Evolutionary conservation across 768 basidiomycete species (phyloP).

Genomic region (Auricularia auricula-judae): DNA sequence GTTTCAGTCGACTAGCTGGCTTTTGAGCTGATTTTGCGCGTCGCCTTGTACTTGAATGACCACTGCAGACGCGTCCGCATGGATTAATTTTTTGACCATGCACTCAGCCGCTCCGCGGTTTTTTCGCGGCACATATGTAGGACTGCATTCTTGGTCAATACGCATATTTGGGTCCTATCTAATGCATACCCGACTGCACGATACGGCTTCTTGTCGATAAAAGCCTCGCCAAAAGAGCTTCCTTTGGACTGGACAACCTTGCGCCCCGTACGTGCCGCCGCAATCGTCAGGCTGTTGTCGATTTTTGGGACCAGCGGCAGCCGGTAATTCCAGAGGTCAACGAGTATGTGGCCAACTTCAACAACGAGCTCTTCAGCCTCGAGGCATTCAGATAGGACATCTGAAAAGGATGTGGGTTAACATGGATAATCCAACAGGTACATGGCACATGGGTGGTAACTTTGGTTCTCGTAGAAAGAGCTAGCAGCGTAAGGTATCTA

Average conservation of each 20-base stretch:
- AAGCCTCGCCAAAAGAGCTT: conserved; percentile 72
- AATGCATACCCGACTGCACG: conserved; percentile 57
- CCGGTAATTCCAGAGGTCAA: conserved; percentile 86
- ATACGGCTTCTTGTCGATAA: conserved; percentile 84
- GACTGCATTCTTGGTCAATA: conserved; percentile 9
- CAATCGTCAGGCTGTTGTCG: conserved; percentile 90
- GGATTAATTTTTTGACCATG: conserved; percentile 77
- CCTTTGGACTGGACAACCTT: conserved; percentile 79
- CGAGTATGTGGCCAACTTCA: conserved; percentile 61
- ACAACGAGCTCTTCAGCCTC: conserved; percentile 65
- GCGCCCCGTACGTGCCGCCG: conserved; percentile 86
- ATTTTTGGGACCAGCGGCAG: conserved; percentile 80
- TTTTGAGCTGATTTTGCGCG: conserved; percentile 57
- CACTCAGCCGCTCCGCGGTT: conserved; percentile 83
- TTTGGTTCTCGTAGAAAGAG: too few relatives aligned
- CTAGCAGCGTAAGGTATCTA: too few relatives aligned
- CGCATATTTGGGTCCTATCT: not conserved
- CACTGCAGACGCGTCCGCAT: conserved; percentile 55
- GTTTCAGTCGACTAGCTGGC: conserved; percentile 62
- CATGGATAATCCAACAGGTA: conserved; percentile 33
- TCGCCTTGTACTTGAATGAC: conserved; percentile 83
- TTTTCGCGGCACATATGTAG: conserved; percentile 70
- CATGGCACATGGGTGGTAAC: too few relatives aligned
- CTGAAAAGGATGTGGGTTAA: conserved; percentile 21
- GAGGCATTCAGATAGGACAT: conserved; percentile 56